A percentile compares a stretch with the other conserved stretches of the same genome.
Evolutionary conservation across 768 basidiomycete genomes (phyloP).

Genomic region (Daedaleopsis sinensis): DNA sequence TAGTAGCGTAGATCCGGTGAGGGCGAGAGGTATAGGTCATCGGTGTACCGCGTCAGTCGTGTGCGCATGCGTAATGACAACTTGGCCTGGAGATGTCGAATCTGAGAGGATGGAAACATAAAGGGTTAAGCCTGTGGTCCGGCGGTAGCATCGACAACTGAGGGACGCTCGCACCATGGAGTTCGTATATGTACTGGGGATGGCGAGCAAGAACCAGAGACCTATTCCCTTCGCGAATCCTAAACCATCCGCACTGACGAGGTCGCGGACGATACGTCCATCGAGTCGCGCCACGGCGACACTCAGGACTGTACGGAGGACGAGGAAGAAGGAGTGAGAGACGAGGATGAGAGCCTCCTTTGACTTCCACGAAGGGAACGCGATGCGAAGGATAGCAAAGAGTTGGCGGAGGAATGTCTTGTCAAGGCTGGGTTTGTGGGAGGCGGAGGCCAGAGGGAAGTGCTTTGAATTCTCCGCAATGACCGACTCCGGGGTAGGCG

Average conservation of each 20-base stretch:
- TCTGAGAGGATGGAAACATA: constrained; percentile 46
- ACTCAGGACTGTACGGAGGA: constrained; percentile 84
- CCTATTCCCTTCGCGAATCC: constrained; percentile 83
- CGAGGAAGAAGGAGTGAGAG: constrained; percentile 83
- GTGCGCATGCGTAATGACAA: constrained; percentile 83
- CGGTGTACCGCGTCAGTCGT: constrained; percentile 85
- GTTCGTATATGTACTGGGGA: constrained; percentile 95
- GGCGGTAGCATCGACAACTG: too few relatives aligned
- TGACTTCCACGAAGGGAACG: constrained; percentile 61
- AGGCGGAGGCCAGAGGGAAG: constrained; percentile 61
- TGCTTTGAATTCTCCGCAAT: constrained; percentile 54
- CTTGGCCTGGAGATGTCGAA: constrained; percentile 86
- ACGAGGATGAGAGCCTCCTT: constrained; percentile 76
- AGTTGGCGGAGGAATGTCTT: constrained; percentile 72
- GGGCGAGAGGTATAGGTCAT: constrained; percentile 88
- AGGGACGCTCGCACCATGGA: constrained; percentile 65
- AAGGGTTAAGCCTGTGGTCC: too few relatives aligned
- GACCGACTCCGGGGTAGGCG: constrained; percentile 50
- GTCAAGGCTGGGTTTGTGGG: constrained; percentile 67
- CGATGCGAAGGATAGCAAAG: constrained; percentile 72
- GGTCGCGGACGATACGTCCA: constrained; percentile 84
- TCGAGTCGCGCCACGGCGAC: constrained; percentile 88
- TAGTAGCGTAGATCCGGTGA: constrained; percentile 75
- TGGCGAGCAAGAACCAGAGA: constrained; percentile 87
- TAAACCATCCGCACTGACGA: constrained; percentile 83